Evolutionary conservation across 345 rosid species (phyloP).

Genomic region (Ricinus communis): DNA sequence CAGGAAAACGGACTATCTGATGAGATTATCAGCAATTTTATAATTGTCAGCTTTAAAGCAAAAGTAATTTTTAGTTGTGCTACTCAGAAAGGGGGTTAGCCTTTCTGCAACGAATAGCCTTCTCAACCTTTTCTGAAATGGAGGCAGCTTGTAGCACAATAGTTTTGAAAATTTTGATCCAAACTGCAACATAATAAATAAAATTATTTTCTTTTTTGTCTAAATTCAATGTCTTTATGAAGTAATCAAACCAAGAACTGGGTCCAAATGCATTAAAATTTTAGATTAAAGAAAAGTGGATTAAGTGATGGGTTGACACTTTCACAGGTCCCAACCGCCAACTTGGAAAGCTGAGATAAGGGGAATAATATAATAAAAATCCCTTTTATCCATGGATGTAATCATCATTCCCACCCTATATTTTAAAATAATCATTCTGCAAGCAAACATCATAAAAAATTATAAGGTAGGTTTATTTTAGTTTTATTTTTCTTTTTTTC

Average conservation of each 20-base stretch:
- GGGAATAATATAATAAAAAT: background rate
- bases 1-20: too few species aligned
- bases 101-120: background rate
- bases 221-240: background rate
- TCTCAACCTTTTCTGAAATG: background rate
- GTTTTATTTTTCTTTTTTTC: too few species aligned
- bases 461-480: too few species aligned
- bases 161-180: background rate
- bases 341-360: slow-evolving; percentile 2
- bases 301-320: background rate
- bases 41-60: background rate
- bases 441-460: too few species aligned
- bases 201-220: too few species aligned
- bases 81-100: background rate
- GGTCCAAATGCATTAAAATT: slow-evolving; percentile 6
- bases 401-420: slow-evolving; percentile 10
- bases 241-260: background rate
- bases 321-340: slow-evolving; percentile 9
- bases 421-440: background rate
- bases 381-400: slow-evolving; percentile 1
- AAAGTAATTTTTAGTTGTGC: background rate
- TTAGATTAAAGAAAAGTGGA: background rate
- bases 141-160: background rate
- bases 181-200: too few species aligned
- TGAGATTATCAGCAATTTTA: too few species aligned